Conservation (phyloP, 345 rosid species). For the Salix viminalis region DNA sequence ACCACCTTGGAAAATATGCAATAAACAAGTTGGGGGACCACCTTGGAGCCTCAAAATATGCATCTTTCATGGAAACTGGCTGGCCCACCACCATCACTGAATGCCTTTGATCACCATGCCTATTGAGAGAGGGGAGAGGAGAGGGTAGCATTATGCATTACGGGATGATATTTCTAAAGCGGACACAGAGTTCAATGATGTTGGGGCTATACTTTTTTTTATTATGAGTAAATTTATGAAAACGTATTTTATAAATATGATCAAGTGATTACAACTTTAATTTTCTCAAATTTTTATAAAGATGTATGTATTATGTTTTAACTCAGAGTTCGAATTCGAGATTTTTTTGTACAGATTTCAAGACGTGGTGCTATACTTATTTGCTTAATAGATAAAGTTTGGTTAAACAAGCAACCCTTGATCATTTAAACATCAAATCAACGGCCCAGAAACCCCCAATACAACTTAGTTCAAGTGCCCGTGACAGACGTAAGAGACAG, state of each 20-base stretch:
- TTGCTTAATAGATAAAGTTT: background rate
- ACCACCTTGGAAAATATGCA: background rate
- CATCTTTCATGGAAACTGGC: background rate
- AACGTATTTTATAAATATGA: no score
- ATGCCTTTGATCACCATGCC: background rate
- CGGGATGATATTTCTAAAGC: background rate
- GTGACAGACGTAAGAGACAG: background rate
- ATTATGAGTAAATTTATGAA: no score
- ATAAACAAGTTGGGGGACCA: no score
- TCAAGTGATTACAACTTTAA: no score
- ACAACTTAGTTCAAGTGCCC: background rate
- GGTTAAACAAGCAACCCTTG: background rate
- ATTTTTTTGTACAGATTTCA: no score
- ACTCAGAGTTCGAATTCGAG: no score
- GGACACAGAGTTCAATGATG: background rate
- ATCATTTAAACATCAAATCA: background rate
- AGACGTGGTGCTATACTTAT: no score
- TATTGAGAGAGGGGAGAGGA: background rate
- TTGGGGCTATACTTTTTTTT: background rate
- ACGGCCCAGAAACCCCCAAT: background rate
- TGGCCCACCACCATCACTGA: background rate
- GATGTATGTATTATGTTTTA: no score
- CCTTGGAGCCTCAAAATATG: background rate
- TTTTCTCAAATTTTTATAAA: no score
- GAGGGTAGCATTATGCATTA: background rate